Percentiles rank a stretch among this genome's conserved stretches.
These are phyloP conservation scores for Microdochium trichocladiopsis DNA, from an alignment of 2,329 filamentous ascomycete species.

Conservation along the genomic window DNA sequence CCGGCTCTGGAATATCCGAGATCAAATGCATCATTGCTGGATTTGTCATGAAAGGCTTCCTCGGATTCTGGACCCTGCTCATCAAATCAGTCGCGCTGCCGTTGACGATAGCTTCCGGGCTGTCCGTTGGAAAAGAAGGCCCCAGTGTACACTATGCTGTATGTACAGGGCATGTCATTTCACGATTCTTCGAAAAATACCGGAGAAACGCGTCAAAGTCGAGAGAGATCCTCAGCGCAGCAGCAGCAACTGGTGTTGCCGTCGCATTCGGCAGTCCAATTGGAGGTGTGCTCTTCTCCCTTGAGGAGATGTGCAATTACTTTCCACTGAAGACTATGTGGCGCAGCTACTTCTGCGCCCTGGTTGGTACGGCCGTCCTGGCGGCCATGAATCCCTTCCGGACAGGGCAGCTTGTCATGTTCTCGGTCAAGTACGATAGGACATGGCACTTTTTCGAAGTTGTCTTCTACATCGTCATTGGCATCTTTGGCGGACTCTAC, in stretches of 20 bases:
- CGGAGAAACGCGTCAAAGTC: constrained; percentile 88
- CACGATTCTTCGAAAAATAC: constrained; percentile 87
- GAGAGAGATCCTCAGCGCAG: constrained; percentile 88
- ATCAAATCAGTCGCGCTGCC: constrained; percentile 93
- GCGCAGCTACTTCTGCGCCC: constrained; percentile 95
- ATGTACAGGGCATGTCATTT: constrained; percentile 95
- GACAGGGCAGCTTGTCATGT: constrained; percentile 98
- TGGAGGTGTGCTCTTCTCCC: constrained; percentile 88
- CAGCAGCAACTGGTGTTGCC: constrained; percentile 88
- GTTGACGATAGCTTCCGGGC: constrained; percentile 83
- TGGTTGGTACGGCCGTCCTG: constrained; percentile 88
- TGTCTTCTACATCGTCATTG: constrained; percentile 85
- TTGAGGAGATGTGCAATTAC: constrained; percentile 96
- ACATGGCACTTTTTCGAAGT: constrained; percentile 98
- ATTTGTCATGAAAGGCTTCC: constrained; percentile 98
- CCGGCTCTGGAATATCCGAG: constrained; percentile 93
- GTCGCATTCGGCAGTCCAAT: constrained; percentile 98
- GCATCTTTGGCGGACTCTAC: constrained; percentile 89
- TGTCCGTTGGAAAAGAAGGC: constrained; percentile 95
- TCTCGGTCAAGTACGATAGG: constrained; percentile 91
- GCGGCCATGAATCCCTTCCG: constrained; percentile 96
- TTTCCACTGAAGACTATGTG: constrained; percentile 97
- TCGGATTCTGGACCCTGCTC: constrained; percentile 82
- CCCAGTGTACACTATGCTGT: constrained; percentile 99
- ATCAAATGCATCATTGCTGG: constrained; percentile 99